These are phyloP conservation scores for Aspergillus steynii DNA, from an alignment of 495 filamentous ascomycete species.

Conservation along the genomic window DNA sequence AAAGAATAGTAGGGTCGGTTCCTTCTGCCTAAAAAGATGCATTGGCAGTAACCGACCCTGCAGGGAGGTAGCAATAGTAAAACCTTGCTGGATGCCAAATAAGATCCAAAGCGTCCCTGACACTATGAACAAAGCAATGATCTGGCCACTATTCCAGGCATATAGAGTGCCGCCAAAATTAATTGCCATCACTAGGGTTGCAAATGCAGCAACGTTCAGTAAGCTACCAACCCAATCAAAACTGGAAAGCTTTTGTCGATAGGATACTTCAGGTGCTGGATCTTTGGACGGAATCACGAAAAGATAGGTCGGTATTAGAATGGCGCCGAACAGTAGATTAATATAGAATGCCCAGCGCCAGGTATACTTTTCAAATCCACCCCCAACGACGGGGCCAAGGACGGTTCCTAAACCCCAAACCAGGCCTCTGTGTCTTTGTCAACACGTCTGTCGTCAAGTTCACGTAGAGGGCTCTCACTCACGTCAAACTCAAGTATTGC, in stretches of 20 bases:
- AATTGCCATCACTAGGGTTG: slow-evolving; percentile 28
- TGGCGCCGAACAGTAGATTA: slow-evolving; percentile 55
- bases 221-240: slow-evolving; percentile 32
- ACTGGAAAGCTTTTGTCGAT: slow-evolving; percentile 37
- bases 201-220: slow-evolving; percentile 27
- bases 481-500: slow-evolving; percentile 44
- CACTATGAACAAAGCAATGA: slow-evolving; percentile 27
- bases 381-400: slow-evolving; percentile 43
- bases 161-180: slow-evolving; percentile 36
- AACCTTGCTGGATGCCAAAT: slow-evolving; percentile 47
- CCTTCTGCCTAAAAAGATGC: slow-evolving; percentile 39
- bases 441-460: not conserved
- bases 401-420: slow-evolving; percentile 50
- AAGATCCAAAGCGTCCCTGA: slow-evolving; percentile 22
- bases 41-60: slow-evolving; percentile 50
- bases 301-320: slow-evolving; percentile 54
- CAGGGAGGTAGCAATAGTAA: slow-evolving; percentile 45
- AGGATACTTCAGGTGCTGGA: slow-evolving; percentile 37
- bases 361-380: slow-evolving; percentile 33
- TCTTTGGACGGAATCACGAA: slow-evolving; percentile 51
- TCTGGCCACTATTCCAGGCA: slow-evolving; percentile 24
- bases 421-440: slow-evolving; percentile 17
- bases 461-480: slow-evolving; percentile 8
- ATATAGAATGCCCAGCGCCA: slow-evolving; percentile 46
- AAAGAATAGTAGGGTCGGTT: slow-evolving; percentile 45